Conservation (phyloP, 257 asterid species). For the Lycium ferocissimum region DNA sequence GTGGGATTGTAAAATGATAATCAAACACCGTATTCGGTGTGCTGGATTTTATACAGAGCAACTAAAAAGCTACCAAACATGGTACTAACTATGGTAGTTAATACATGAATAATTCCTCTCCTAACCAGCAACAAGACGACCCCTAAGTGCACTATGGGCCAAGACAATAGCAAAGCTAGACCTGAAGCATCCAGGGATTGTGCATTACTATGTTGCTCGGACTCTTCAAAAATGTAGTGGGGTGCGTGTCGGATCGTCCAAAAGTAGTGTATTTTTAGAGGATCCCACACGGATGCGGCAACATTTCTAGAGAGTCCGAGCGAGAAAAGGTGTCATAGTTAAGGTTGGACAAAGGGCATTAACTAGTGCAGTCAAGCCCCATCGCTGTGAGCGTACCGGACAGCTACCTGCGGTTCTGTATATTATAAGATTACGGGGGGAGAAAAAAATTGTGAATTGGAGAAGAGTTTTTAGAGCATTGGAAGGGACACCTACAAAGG, state of each 20-base stretch:
- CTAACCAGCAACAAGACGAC: not conserved
- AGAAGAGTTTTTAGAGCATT: not conserved
- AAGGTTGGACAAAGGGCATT: not conserved
- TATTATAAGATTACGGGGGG: not conserved
- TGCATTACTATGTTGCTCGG: not conserved
- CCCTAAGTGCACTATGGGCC: not conserved
- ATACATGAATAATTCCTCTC: not conserved
- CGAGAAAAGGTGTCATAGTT: not conserved
- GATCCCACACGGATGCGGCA: no score
- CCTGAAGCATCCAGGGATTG: not conserved
- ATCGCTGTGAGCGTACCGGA: not conserved
- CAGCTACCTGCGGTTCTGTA: not conserved
- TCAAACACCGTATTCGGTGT: not conserved
- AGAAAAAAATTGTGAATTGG: not conserved
- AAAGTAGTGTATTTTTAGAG: no score
- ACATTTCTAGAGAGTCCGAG: no score
- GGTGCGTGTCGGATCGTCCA: no score
- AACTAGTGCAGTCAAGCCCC: not conserved
- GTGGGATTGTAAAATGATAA: not conserved
- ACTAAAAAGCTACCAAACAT: not conserved
- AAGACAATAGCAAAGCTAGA: not conserved
- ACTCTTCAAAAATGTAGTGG: no score
- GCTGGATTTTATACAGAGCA: not conserved
- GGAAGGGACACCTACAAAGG: not conserved
- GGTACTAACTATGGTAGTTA: not conserved